A percentile compares a stretch with the other conserved stretches of the same genome.
phyloP scores from a whole-genome alignment of 1,139 yeast species.

The Wickerhamomyces sp. region DNA sequence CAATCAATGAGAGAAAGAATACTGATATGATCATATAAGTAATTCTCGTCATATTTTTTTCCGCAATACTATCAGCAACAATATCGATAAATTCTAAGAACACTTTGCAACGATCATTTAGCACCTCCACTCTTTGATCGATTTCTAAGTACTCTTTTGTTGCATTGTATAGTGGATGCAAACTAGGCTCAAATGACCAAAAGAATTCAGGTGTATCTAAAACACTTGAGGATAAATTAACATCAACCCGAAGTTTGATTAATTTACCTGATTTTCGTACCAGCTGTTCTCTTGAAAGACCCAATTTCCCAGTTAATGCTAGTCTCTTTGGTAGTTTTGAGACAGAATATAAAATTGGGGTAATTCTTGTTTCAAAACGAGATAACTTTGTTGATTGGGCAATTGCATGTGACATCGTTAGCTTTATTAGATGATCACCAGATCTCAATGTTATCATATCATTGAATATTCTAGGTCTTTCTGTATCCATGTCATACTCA shows the following conservation, averaged over 20 bases:
- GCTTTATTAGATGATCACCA: slow-evolving; percentile 87
- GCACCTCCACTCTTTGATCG: slow-evolving; percentile 88
- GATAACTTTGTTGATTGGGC: slow-evolving; percentile 94
- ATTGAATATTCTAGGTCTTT: slow-evolving; percentile 85
- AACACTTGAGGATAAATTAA: slow-evolving; percentile 83
- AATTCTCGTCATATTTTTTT: slow-evolving; percentile 82
- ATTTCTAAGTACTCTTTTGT: slow-evolving; percentile 90
- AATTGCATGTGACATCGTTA: slow-evolving; percentile 93
- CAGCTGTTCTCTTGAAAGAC: slow-evolving; percentile 72
- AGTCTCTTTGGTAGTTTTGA: slow-evolving; percentile 83
- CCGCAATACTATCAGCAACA: slow-evolving; percentile 91
- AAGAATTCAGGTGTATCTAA: slow-evolving; percentile 94
- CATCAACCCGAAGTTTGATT: slow-evolving; percentile 88
- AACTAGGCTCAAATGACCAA: slow-evolving; percentile 95
- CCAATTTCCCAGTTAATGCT: slow-evolving; percentile 85
- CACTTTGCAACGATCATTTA: slow-evolving; percentile 90
- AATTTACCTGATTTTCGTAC: slow-evolving; percentile 84
- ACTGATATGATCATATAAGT: slow-evolving; percentile 88
- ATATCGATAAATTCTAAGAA: slow-evolving; percentile 91
- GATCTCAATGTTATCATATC: slow-evolving; percentile 90
- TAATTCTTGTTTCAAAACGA: slow-evolving; percentile 88
- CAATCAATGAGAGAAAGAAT: slow-evolving; percentile 72
- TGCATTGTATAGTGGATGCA: slow-evolving; percentile 87
- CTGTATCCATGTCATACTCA: slow-evolving; percentile 77
- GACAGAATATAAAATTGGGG: slow-evolving; percentile 75